phyloP scores from a whole-genome alignment of 2,329 filamentous ascomycete genomes.

The Penicillium sp. region DNA sequence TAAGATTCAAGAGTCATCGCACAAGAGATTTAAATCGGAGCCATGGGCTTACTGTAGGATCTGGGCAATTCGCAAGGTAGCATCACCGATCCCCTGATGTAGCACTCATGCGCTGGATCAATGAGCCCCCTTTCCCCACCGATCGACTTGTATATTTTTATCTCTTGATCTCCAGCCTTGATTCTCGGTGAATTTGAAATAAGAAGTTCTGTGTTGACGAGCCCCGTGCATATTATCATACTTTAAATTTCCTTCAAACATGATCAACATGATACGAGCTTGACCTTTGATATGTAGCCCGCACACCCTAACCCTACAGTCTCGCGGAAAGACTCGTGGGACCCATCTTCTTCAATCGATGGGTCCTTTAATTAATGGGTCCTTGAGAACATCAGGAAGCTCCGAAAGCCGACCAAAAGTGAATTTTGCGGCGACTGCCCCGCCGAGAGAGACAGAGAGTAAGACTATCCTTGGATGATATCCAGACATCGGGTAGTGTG shows the following conservation, averaged over 20 bases:
- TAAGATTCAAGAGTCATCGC: slow-evolving; percentile 6
- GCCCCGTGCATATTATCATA: slow-evolving; percentile 12
- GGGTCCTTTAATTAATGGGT: neutral
- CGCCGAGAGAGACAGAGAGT: neutral
- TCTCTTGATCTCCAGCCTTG: slow-evolving; percentile 10
- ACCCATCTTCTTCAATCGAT: neutral
- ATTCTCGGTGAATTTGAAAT: slow-evolving; percentile 9
- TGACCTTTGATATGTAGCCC: neutral
- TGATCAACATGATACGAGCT: neutral
- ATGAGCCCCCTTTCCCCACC: slow-evolving; percentile 7
- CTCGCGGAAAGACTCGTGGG: no score
- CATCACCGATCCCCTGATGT: slow-evolving; percentile 4
- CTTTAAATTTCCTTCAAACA: neutral
- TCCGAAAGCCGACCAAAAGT: neutral
- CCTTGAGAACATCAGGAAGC: neutral
- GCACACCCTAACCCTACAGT: neutral
- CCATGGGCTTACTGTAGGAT: neutral
- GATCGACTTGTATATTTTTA: slow-evolving; percentile 15
- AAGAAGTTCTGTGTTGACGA: slow-evolving; percentile 9
- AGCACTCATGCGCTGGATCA: slow-evolving; percentile 1
- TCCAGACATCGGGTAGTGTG: slow-evolving; percentile 5
- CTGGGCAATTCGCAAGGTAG: slow-evolving; percentile 3
- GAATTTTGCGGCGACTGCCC: neutral
- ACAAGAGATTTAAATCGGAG: slow-evolving; percentile 3
- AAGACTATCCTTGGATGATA: neutral